A percentile compares a stretch with the other conserved stretches of the same genome.
These are phyloP conservation scores for Alternaria brassicae DNA, from an alignment of 2,329 filamentous ascomycete species.

Conservation along the genomic window DNA sequence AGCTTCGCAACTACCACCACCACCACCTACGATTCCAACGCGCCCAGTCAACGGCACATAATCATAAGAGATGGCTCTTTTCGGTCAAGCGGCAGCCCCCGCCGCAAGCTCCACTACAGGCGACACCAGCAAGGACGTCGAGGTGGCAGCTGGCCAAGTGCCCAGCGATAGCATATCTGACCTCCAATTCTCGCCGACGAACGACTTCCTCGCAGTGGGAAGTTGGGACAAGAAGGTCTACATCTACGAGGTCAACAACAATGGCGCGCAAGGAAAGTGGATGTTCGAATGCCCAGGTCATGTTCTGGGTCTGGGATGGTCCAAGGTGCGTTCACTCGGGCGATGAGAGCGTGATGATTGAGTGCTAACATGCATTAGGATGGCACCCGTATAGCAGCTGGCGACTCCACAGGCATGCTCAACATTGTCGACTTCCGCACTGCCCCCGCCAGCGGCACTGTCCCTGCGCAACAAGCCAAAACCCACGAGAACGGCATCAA, in stretches of 20 bases:
- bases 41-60: conserved; percentile 13
- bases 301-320: conserved; percentile 85
- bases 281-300: conserved; percentile 82
- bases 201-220: conserved; percentile 84
- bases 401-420: conserved; percentile 88
- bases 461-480: conserved; percentile 65
- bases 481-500: conserved; percentile 81
- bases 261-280: conserved; percentile 83
- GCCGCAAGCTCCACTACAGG: conserved; percentile 76
- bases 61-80: conserved; percentile 63
- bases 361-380: conserved; percentile 65
- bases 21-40: conserved; percentile 7
- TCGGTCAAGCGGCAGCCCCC: conserved; percentile 62
- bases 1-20: conserved; percentile 26
- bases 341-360: not conserved
- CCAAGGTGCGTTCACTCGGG: conserved; percentile 68
- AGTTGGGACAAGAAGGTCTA: conserved; percentile 99
- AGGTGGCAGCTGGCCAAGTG: conserved; percentile 68
- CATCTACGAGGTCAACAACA: conserved; percentile 90
- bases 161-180: conserved; percentile 91
- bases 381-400: conserved; percentile 85
- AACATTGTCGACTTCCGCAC: conserved; percentile 81
- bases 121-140: conserved; percentile 88
- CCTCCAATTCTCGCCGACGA: conserved; percentile 78
- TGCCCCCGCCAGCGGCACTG: conserved; percentile 45